Evolutionary conservation across 345 rosid genomes (phyloP).

Genomic region (Salix koriyanagi): DNA sequence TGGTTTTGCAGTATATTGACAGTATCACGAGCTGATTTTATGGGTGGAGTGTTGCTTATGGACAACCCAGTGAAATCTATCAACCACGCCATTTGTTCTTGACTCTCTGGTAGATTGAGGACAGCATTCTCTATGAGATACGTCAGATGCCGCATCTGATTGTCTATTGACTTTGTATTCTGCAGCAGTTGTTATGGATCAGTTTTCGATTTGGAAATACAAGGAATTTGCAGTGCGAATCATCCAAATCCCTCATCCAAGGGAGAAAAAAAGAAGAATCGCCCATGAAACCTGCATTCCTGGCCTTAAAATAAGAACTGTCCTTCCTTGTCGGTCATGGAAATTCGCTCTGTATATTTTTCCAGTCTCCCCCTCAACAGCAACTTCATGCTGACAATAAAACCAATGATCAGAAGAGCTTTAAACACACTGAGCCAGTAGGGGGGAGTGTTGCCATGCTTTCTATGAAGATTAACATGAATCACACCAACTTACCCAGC

Average conservation of each 20-base stretch:
- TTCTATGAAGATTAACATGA: not conserved
- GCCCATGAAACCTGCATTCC: slow-evolving; percentile 62
- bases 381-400: slow-evolving; percentile 57
- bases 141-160: slow-evolving; percentile 73
- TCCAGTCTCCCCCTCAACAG: slow-evolving; percentile 89
- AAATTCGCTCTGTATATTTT: slow-evolving; percentile 79
- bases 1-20: slow-evolving; percentile 71
- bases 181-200: slow-evolving; percentile 27
- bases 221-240: not conserved
- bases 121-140: slow-evolving; percentile 90
- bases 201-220: not conserved
- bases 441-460: no score
- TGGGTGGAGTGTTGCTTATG: slow-evolving; percentile 57
- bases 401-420: slow-evolving; percentile 2
- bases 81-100: slow-evolving; percentile 91
- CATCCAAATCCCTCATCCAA: not conserved
- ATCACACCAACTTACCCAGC: slow-evolving; percentile 53
- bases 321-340: slow-evolving; percentile 75
- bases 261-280: no score
- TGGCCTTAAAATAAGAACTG: slow-evolving; percentile 84
- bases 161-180: slow-evolving; percentile 70
- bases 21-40: slow-evolving; percentile 78
- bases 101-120: slow-evolving; percentile 80
- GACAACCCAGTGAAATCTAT: slow-evolving; percentile 95
- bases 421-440: no score